phyloP scores from a whole-genome alignment of 2,329 filamentous ascomycete species.

The Aspergillus pseudonomiae region DNA sequence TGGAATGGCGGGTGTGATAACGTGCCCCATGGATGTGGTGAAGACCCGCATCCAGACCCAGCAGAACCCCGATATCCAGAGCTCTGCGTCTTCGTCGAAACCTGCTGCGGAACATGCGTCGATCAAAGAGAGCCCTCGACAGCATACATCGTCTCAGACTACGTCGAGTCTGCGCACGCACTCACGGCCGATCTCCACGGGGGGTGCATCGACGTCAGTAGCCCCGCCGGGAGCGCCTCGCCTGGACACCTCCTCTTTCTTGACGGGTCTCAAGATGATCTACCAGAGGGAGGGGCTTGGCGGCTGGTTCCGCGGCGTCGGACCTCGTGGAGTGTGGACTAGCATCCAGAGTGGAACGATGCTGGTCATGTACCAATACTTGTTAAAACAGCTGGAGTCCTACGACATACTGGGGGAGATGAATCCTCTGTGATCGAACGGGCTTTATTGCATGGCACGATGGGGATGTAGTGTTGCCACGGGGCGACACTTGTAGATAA shows the following conservation, averaged over 20 bases:
- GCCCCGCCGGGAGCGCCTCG: conserved; percentile 76
- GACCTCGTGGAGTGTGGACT: conserved; percentile 92
- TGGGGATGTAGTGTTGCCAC: not conserved
- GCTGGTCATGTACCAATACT: conserved; percentile 90
- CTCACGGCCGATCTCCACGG: conserved; percentile 81
- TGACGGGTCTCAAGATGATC: conserved; percentile 81
- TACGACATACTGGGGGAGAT: conserved; percentile 38
- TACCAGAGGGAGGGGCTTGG: conserved; percentile 85
- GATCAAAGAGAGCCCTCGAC: conserved; percentile 34
- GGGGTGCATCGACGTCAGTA: conserved; percentile 81
- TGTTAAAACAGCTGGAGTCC: conserved; percentile 76
- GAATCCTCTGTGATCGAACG: conserved; percentile 18
- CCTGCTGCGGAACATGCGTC: conserved; percentile 28
- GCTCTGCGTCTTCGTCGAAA: conserved; percentile 31
- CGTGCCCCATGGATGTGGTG: conserved; percentile 94
- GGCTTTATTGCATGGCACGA: not conserved
- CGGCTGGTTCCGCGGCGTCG: conserved; percentile 94
- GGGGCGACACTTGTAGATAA: conserved; percentile 13
- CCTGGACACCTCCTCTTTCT: conserved; percentile 85
- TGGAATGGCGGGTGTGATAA: conserved; percentile 89
- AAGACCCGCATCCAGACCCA: conserved; percentile 97
- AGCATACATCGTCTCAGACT: conserved; percentile 28
- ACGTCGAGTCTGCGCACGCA: conserved; percentile 49
- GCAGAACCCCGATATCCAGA: conserved; percentile 59
- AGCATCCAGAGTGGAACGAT: conserved; percentile 96